Evolutionary conservation across 1,284 basidiomycete genomes (phyloP), one percentile per base, ranked within the genome.

Genomic region (Calocybe gambosa): DNA sequence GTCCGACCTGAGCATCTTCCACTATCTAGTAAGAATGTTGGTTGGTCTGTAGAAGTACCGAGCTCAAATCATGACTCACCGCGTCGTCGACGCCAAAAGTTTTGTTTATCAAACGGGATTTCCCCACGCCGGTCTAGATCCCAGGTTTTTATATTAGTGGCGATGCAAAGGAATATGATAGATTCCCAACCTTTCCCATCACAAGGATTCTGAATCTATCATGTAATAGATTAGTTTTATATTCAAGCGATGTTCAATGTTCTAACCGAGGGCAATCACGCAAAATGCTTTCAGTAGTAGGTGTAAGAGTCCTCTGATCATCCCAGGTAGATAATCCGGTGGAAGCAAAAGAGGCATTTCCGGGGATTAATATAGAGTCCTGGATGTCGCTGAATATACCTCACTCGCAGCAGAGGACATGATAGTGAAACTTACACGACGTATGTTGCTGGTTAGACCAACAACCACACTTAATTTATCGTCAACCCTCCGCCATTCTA

Each of bases 51-150:
- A 20, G 8, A 35, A 12, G 42, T 8, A 15, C 12, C n/a, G 28
- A 39, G 8, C 8, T 15, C 31, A 13, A 23, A 16, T 9, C 31
- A n/a, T 8, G 47, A 39, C 45, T 28, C 16, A 59, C 57, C 21
- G 58, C 59, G 18, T 48, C 37, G 10, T 46, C 39, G 12, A 61
- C 55, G 9, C 55, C 53, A 43, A 61, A 61, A 1, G 57, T 50
- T 16, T 47, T 44, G 26, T 61, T 59, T 10, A 61, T 58, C 13
- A 61, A 39, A 5, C 52, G 53, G 1, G 59, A 61, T 46, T 61
- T 61, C 4, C 59, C 59, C 1, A 52, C 55, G 21, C 59, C 59
- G 18, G 55, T 46, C 58, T 60, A 20, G 15, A 19, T n/a, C 6
- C 1, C 25, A 25, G 7, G 25, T 23, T 8, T 31, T 31, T 5